Percentiles rank a stretch among this genome's conserved stretches.
These are phyloP conservation scores for Porphyrellus cyaneotinctus DNA, from an alignment of 768 basidiomycete species.

Conservation along the genomic window DNA sequence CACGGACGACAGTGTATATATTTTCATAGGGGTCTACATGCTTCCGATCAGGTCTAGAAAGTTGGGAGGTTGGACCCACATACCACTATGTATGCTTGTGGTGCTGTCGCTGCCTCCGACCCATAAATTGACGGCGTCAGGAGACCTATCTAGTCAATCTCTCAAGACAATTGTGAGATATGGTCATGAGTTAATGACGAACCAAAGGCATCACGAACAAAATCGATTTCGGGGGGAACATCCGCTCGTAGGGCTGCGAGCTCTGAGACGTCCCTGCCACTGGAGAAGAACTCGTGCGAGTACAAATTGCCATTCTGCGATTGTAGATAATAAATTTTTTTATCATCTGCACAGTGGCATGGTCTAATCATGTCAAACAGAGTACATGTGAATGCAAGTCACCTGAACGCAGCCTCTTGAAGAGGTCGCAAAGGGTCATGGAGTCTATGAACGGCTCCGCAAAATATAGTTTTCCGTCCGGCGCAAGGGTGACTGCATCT, in stretches of 20 bases:
- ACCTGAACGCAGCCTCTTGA: constrained; percentile 41
- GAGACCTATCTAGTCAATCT: constrained; percentile 43
- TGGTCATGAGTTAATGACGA: constrained; percentile 17
- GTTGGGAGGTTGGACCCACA: constrained; percentile 9
- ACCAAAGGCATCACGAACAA: constrained; percentile 82
- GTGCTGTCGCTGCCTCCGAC: constrained; percentile 74
- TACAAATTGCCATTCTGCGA: constrained; percentile 91
- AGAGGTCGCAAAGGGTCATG: constrained; percentile 60
- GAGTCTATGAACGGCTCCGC: constrained; percentile 66
- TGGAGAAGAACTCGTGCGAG: constrained; percentile 40
- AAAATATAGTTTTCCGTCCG: constrained; percentile 62
- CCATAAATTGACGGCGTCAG: constrained; percentile 94
- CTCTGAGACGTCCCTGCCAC: constrained; percentile 45
- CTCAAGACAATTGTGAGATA: neutral
- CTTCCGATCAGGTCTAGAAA: neutral
- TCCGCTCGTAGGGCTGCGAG: constrained; percentile 59
- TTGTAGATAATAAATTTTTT: constrained; percentile 68
- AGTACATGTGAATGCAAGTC: neutral
- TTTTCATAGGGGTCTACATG: constrained; percentile 85
- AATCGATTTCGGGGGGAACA: constrained; percentile 63
- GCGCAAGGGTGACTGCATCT: constrained; percentile 60
- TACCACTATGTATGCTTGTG: constrained; percentile 87
- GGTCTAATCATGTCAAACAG: neutral
- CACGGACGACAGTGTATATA: constrained; percentile 83
- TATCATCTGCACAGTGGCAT: constrained; percentile 9